Evolutionary conservation across 306 rosid species (phyloP).

Genomic region (Cicer pinnatifidum): DNA sequence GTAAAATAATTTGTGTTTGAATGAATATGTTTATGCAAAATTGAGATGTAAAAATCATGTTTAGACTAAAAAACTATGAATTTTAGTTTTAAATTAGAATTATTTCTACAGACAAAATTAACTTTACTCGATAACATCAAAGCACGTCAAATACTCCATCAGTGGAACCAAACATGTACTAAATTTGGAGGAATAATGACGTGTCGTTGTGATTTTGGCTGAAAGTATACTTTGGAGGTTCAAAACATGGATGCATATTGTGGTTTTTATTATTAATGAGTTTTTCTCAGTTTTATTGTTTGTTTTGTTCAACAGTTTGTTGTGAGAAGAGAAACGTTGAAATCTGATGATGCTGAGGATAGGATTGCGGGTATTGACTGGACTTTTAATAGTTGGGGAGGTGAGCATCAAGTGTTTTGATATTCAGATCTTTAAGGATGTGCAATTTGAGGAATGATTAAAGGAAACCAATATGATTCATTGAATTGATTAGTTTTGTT

Average conservation of each 20-base stretch:
- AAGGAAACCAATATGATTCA: conserved; percentile 6
- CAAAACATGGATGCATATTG: background rate
- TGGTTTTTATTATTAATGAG: background rate
- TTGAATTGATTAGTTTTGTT: conserved; percentile 14
- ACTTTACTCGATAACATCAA: no score
- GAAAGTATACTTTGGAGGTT: background rate
- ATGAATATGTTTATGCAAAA: no score
- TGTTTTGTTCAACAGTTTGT: conserved; percentile 66
- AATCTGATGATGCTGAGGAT: conserved; percentile 43
- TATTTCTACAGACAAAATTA: no score
- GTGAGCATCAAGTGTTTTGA: conserved; percentile 49
- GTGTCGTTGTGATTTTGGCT: no score
- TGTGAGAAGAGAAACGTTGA: conserved; percentile 51
- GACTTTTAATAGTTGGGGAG: conserved; percentile 96
- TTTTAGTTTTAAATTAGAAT: no score
- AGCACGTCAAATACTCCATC: no score
- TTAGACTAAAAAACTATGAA: no score
- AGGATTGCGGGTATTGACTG: conserved; percentile 88
- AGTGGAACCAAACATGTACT: no score
- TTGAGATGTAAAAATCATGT: no score
- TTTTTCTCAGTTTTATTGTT: background rate
- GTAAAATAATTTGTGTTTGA: no score
- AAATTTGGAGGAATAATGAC: no score
- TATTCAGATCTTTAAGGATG: background rate
- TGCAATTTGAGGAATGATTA: conserved; percentile 31